A percentile compares a stretch with the other conserved stretches of the same genome.
Conservation (phyloP, 495 filamentous ascomycete genomes). For the Antarctomyces pellizariae region DNA sequence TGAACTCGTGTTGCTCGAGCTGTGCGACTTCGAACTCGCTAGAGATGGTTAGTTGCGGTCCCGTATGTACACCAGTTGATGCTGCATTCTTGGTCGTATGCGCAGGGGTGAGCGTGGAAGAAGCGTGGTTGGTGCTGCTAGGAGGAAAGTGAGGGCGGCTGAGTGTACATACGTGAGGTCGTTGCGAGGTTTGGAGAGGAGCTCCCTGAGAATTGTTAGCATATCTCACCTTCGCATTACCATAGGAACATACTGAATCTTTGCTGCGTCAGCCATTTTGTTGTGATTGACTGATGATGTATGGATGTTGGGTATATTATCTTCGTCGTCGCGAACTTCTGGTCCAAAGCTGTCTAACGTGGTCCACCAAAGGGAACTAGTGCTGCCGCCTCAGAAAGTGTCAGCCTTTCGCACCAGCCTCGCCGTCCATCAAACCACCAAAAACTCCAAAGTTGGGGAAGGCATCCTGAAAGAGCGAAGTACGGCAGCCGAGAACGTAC, state of each 20-base stretch:
- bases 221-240: neutral
- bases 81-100: neutral
- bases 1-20: conserved; percentile 80
- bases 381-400: too few relatives aligned
- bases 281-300: too few relatives aligned
- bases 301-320: too few relatives aligned
- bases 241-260: conserved; percentile 45
- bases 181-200: conserved; percentile 53
- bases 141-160: conserved; percentile 4
- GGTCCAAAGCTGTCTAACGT: too few relatives aligned
- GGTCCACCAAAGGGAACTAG: too few relatives aligned
- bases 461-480: too few relatives aligned
- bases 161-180: conserved; percentile 48
- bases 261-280: conserved; percentile 49
- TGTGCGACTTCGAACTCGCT: conserved; percentile 78
- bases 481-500: too few relatives aligned
- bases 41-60: conserved; percentile 1
- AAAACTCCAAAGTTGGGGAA: too few relatives aligned
- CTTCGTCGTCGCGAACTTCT: too few relatives aligned
- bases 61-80: conserved; percentile 3
- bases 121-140: conserved; percentile 4
- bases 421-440: too few relatives aligned
- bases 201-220: conserved; percentile 32
- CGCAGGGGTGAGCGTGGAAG: conserved; percentile 1
- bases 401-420: too few relatives aligned